phyloP scores from a whole-genome alignment of 768 basidiomycete genomes.

The Tylopilus sp. region DNA sequence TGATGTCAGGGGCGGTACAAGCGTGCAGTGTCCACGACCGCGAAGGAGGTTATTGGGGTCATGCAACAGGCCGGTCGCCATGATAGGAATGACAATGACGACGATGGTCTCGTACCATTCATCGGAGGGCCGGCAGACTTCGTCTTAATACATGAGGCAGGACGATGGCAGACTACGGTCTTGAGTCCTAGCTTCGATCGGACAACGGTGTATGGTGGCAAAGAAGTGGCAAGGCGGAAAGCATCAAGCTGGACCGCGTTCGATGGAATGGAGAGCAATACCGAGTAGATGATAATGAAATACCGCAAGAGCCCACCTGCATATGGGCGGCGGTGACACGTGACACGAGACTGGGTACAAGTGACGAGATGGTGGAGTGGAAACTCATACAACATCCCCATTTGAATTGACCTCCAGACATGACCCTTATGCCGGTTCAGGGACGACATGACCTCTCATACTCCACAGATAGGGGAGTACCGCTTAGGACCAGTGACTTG shows the following conservation, averaged over 20 bases:
- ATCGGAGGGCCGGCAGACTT: slow-evolving; percentile 52
- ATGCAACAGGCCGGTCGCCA: slow-evolving; percentile 6
- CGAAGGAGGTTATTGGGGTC: slow-evolving; percentile 48
- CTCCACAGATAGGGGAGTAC: not conserved
- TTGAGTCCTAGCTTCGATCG: slow-evolving; percentile 41
- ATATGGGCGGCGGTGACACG: not conserved
- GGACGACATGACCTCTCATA: slow-evolving; percentile 3
- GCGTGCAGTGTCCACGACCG: slow-evolving; percentile 50
- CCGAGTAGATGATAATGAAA: not conserved
- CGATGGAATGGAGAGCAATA: slow-evolving; percentile 11
- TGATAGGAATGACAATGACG: not conserved
- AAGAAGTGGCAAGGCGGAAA: slow-evolving; percentile 15
- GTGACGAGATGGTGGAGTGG: not conserved
- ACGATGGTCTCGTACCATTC: slow-evolving; percentile 32
- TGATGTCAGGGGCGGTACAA: slow-evolving; percentile 23
- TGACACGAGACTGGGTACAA: not conserved
- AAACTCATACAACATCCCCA: not conserved
- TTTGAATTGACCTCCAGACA: not conserved
- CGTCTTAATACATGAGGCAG: slow-evolving; percentile 51
- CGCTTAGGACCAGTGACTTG: too few species aligned
- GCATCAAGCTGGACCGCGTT: slow-evolving; percentile 15
- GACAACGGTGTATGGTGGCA: slow-evolving; percentile 18
- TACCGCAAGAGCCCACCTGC: not conserved
- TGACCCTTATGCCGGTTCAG: slow-evolving; percentile 9
- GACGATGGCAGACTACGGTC: slow-evolving; percentile 42